Conservation (phyloP, 768 basidiomycete species). For the Pisolithus marmoratus region DNA sequence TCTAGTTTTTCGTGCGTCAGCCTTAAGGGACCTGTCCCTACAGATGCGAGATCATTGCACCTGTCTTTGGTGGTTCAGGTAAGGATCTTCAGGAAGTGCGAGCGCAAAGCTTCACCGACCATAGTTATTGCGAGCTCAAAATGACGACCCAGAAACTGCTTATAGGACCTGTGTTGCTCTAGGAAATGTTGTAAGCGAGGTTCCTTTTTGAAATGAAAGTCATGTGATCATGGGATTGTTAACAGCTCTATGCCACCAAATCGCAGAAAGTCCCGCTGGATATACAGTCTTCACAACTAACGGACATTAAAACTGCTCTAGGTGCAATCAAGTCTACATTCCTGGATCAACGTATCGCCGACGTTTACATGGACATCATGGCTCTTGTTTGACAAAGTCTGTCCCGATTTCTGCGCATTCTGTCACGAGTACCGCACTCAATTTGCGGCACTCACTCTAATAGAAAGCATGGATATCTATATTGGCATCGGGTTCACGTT, state of each 20-base stretch:
- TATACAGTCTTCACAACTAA: constrained; percentile 29
- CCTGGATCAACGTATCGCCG: constrained; percentile 53
- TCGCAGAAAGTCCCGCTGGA: constrained; percentile 31
- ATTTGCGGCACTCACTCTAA: too few species aligned
- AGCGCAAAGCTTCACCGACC: constrained; percentile 5
- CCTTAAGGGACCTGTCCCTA: constrained; percentile 38
- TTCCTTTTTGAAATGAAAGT: background rate
- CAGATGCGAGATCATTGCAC: constrained; percentile 36
- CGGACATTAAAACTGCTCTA: constrained; percentile 37
- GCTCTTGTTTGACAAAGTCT: constrained; percentile 32
- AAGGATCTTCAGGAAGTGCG: constrained; percentile 4
- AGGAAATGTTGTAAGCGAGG: constrained; percentile 58
- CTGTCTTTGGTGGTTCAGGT: constrained; percentile 45
- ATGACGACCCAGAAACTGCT: constrained; percentile 57
- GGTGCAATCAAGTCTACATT: constrained; percentile 41
- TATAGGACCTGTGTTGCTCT: constrained; percentile 70
- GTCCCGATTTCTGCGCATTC: background rate
- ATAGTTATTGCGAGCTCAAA: constrained; percentile 35
- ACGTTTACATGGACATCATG: constrained; percentile 44
- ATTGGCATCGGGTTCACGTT: too few species aligned
- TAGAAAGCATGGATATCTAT: too few species aligned
- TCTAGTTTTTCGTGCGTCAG: constrained; percentile 59
- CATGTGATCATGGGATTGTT: constrained; percentile 4
- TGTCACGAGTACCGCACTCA: too few species aligned
- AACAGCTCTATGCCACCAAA: constrained; percentile 47